Evolutionary conservation across 2,329 filamentous ascomycete genomes (phyloP).

Genomic region (Phyllosticta paracitricarpa): DNA sequence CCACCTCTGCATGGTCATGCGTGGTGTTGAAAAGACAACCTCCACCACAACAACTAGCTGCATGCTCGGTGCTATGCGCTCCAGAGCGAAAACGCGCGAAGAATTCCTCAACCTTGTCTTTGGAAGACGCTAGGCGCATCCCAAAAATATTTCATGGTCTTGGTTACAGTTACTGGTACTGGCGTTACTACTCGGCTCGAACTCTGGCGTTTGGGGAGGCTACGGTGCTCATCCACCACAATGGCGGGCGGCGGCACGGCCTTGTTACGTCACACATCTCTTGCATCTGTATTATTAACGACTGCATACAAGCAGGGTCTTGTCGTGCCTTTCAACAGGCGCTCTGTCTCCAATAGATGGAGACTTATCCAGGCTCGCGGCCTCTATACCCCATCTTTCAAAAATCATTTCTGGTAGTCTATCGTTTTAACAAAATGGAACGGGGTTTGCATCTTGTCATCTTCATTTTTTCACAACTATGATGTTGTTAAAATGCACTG

Average conservation of each 20-base stretch:
- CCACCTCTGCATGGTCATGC: slow-evolving; percentile 98
- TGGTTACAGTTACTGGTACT: neutral
- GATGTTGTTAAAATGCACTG: neutral
- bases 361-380: neutral
- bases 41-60: slow-evolving; percentile 90
- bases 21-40: slow-evolving; percentile 87
- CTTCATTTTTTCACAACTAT: neutral
- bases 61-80: slow-evolving; percentile 92
- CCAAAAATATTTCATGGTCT: neutral
- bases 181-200: neutral
- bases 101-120: slow-evolving; percentile 73
- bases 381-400: neutral
- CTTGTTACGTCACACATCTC: neutral
- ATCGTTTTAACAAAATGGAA: neutral
- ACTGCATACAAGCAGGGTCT: neutral
- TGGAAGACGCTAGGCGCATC: neutral
- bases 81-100: slow-evolving; percentile 84
- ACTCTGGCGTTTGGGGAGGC: slow-evolving; percentile 1
- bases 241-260: neutral
- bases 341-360: neutral
- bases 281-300: slow-evolving; percentile 1
- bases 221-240: slow-evolving; percentile 9
- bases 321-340: slow-evolving; percentile 8
- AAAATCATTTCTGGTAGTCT: neutral
- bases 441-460: neutral